Evolutionary conservation across 495 filamentous ascomycete genomes (phyloP).

Genomic region (Penicillium paxilli): DNA sequence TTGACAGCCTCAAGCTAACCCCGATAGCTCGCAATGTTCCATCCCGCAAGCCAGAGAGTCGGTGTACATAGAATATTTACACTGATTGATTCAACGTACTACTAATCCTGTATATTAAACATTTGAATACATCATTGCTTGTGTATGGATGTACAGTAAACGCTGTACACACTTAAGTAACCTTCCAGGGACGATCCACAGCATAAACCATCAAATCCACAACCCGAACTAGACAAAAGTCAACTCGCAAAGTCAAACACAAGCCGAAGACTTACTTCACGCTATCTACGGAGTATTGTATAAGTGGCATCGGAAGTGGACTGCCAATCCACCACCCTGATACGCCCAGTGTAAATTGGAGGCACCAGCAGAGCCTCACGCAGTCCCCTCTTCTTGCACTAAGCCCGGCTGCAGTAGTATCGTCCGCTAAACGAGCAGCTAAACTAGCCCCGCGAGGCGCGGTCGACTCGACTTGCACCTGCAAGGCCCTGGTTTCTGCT

Average conservation of each 20-base stretch:
- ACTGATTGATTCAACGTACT: no score
- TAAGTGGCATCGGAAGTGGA: not conserved
- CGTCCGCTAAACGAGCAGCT: slow-evolving; percentile 1
- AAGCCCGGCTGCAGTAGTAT: not conserved
- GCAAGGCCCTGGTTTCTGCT: not conserved
- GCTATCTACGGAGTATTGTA: not conserved
- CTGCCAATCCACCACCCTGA: not conserved
- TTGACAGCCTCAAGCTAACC: not conserved
- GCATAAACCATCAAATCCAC: not conserved
- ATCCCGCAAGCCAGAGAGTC: not conserved
- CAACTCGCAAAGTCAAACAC: not conserved
- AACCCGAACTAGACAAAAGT: not conserved
- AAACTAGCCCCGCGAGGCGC: not conserved
- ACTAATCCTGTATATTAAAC: no score
- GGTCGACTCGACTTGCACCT: no score
- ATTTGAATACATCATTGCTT: no score
- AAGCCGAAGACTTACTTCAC: not conserved
- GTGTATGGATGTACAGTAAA: no score
- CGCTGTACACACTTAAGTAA: no score
- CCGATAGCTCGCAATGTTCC: not conserved
- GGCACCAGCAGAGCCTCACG: not conserved
- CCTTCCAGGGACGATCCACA: no score
- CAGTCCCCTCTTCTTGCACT: not conserved
- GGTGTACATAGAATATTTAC: no score
- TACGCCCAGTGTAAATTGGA: not conserved